Evolutionary conservation across 768 basidiomycete genomes (phyloP).

Genomic region (Mrakia frigida): DNA sequence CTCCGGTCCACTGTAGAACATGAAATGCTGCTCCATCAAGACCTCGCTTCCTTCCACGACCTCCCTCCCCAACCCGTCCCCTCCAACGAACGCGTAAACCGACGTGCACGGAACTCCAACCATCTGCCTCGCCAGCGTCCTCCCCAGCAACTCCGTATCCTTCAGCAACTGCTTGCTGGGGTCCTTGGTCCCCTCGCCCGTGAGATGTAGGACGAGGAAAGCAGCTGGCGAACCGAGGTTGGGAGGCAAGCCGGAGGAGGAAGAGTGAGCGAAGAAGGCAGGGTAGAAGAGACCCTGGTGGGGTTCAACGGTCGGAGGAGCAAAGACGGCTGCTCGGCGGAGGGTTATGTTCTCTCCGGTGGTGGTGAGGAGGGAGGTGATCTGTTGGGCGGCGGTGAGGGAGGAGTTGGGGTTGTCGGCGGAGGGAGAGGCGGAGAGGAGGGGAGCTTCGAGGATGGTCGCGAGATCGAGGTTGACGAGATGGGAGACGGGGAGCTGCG

Average conservation of each 20-base stretch:
- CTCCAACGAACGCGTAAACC: constrained; percentile 45
- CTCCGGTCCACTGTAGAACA: constrained; percentile 42
- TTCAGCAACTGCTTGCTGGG: constrained; percentile 29
- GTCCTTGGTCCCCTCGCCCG: constrained; percentile 10
- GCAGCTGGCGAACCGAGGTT: constrained; percentile 24
- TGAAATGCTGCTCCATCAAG: constrained; percentile 67
- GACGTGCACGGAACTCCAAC: constrained; percentile 67
- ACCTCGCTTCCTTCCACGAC: constrained; percentile 50
- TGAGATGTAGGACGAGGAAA: constrained; percentile 30
- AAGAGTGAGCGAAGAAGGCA: constrained; percentile 27
- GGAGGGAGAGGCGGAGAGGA: constrained; percentile 20
- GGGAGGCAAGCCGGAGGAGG: constrained; percentile 19
- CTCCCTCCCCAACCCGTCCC: constrained; percentile 38
- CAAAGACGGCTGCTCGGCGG: constrained; percentile 43
- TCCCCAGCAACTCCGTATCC: constrained; percentile 62
- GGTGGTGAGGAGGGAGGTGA: constrained; percentile 34
- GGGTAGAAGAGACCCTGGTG: constrained; percentile 31
- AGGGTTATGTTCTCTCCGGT: constrained; percentile 46
- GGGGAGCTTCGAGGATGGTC: constrained; percentile 34
- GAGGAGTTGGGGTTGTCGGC: background rate
- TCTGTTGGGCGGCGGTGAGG: constrained; percentile 24
- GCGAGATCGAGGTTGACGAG: constrained; percentile 24
- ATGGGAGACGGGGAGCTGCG: background rate
- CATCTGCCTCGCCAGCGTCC: constrained; percentile 76
- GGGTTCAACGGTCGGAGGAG: constrained; percentile 39